Percentiles rank a stretch among this genome's conserved stretches.
Evolutionary conservation across 1,284 basidiomycete genomes (phyloP).

Genomic region (Megacollybia platyphylla): DNA sequence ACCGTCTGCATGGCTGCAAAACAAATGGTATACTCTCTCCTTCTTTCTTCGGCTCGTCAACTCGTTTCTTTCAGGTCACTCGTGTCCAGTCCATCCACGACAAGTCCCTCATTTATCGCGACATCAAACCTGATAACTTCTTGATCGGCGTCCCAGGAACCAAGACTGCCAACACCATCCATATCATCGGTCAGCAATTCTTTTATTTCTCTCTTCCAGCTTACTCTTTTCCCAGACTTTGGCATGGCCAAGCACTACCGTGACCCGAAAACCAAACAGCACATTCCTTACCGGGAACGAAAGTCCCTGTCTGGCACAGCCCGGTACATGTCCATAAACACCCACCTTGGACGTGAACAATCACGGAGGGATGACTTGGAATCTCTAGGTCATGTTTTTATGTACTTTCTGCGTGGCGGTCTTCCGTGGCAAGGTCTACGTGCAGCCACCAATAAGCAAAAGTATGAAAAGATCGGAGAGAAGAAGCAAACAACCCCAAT

Average conservation of each 20-base stretch:
- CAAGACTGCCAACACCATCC: conserved; percentile 82
- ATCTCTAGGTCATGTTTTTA: conserved; percentile 93
- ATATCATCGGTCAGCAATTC: conserved; percentile 68
- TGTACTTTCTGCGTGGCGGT: conserved; percentile 92
- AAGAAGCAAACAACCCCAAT: conserved; percentile 95
- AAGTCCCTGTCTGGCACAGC: conserved; percentile 97
- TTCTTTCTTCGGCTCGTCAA: conserved; percentile 3
- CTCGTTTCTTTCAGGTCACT: conserved; percentile 52
- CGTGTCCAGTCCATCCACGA: conserved; percentile 97
- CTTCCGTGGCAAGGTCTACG: conserved; percentile 94
- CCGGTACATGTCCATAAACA: conserved; percentile 98
- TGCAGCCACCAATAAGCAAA: conserved; percentile 96
- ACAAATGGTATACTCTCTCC: conserved; percentile 72
- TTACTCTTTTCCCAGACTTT: conserved; percentile 50
- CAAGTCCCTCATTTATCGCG: conserved; percentile 96
- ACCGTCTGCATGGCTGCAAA: conserved; percentile 98
- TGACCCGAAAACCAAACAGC: conserved; percentile 94
- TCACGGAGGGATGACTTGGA: conserved; percentile 90
- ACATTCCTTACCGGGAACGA: conserved; percentile 98
- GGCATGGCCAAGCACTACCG: conserved; percentile 99
- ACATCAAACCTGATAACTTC: conserved; percentile 99
- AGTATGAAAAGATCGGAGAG: conserved; percentile 97
- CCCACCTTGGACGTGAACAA: conserved; percentile 86
- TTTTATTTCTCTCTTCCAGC: conserved; percentile 4
- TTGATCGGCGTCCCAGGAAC: conserved; percentile 91